phyloP scores from a whole-genome alignment of 768 basidiomycete species.

The Suillus hirtellus region DNA sequence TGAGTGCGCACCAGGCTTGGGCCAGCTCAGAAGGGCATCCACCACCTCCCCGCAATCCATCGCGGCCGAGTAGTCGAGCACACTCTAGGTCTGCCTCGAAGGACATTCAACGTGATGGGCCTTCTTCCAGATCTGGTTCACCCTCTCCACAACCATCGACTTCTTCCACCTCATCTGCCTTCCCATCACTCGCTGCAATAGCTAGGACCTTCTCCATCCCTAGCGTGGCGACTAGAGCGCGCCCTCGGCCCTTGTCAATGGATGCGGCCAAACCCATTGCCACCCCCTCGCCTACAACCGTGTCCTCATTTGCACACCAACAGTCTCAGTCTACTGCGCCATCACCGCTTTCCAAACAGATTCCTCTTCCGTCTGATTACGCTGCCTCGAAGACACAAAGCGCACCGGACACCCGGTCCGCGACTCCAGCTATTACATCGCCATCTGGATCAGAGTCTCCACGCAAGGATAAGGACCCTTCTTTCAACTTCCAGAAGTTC shows the following conservation, averaged over 20 bases:
- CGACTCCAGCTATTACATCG: constrained; percentile 23
- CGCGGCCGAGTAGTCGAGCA: constrained; percentile 9
- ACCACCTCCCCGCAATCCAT: constrained; percentile 43
- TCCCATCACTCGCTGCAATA: constrained; percentile 65
- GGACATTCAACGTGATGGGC: constrained; percentile 8
- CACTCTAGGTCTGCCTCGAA: constrained; percentile 15
- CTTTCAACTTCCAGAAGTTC: constrained; percentile 94
- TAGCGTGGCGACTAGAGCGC: constrained; percentile 39
- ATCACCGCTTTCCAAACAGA: constrained; percentile 13
- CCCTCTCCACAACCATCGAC: constrained; percentile 22
- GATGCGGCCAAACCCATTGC: constrained; percentile 60
- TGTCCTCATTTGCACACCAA: constrained; percentile 50
- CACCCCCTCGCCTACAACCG: constrained; percentile 60
- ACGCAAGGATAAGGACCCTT: constrained; percentile 39
- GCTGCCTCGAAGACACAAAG: constrained; percentile 6
- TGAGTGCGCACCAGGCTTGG: constrained; percentile 67
- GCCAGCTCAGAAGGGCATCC: constrained; percentile 61
- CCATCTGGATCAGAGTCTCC: constrained; percentile 34
- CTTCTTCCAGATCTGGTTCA: constrained; percentile 23
- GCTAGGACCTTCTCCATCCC: constrained; percentile 66
- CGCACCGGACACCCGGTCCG: constrained; percentile 24
- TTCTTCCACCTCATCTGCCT: constrained; percentile 36
- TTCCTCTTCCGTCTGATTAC: constrained; percentile 12
- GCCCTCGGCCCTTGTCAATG: constrained; percentile 55
- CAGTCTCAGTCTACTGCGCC: constrained; percentile 11